Conservation (phyloP, 164 flowering plant species). For the grape (Vitis vinifera) region DNA sequence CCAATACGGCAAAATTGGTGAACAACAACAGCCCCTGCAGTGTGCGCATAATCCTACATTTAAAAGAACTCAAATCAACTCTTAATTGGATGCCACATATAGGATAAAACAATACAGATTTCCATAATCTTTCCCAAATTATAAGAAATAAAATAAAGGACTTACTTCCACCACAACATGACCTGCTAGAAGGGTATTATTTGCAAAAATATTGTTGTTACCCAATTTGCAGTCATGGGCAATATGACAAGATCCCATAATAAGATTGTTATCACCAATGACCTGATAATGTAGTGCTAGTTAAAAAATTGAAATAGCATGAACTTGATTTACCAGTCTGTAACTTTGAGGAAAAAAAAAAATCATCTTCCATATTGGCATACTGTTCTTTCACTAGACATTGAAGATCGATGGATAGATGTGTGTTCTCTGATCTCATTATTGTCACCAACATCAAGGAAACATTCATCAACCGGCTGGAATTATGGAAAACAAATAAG, state of each 20-base stretch:
- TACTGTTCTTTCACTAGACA: conserved; percentile 78
- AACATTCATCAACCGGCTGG: conserved; percentile 86
- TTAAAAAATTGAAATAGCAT: conserved; percentile 3
- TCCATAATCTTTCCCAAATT: background rate
- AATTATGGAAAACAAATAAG: background rate
- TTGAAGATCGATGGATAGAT: conserved; percentile 91
- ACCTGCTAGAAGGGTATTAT: conserved; percentile 89
- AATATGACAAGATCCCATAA: conserved; percentile 96
- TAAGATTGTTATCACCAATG: conserved; percentile 84
- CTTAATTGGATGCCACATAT: background rate
- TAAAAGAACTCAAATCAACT: conserved; percentile 21
- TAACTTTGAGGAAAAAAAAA: background rate
- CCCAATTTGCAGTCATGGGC: conserved; percentile 99
- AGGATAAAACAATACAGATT: background rate
- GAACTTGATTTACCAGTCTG: background rate
- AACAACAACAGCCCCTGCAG: conserved; percentile 81
- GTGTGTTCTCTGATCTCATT: conserved; percentile 89
- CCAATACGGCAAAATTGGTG: conserved; percentile 93
- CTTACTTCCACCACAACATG: conserved; percentile 90
- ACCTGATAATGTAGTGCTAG: conserved; percentile 42
- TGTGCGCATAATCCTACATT: conserved; percentile 75
- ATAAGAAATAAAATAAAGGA: conserved; percentile 4
- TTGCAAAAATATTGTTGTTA: conserved; percentile 79
- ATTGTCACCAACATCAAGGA: conserved; percentile 79
- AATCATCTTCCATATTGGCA: conserved; percentile 7